Conservation (phyloP, 78 protist species). For the Dictyostelium purpureum region DNA sequence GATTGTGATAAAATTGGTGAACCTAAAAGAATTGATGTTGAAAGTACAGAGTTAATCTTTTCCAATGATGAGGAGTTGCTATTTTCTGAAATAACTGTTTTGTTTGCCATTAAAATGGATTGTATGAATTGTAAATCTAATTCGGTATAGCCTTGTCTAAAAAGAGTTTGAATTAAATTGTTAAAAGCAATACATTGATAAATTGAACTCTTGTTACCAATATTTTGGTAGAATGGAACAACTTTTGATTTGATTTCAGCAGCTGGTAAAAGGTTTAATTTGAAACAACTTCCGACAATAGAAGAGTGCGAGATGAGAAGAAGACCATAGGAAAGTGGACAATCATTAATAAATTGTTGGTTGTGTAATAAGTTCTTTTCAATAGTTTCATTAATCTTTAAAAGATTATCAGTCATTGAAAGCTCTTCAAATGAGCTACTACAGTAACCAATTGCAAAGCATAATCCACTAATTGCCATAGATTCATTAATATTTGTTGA, state of each 20-base stretch:
- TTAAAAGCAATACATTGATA: slow-evolving; percentile 4
- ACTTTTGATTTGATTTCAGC: not conserved
- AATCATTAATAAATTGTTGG: not conserved
- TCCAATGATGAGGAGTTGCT: not conserved
- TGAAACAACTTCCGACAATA: slow-evolving; percentile 5
- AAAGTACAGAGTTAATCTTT: not conserved
- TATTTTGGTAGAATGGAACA: not conserved
- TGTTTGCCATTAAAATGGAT: not conserved
- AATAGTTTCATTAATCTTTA: not conserved
- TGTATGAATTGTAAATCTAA: not conserved
- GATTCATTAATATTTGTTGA: not conserved
- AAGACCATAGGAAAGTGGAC: not conserved
- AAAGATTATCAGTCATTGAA: slow-evolving; percentile 1
- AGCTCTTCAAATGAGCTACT: not conserved
- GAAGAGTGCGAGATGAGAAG: not conserved
- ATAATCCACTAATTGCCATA: not conserved
- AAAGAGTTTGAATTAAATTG: slow-evolving; percentile 4
- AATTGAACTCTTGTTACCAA: not conserved
- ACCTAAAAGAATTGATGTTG: slow-evolving; percentile 9
- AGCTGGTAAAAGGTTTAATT: not conserved
- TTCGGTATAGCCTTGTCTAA: not conserved
- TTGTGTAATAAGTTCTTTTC: not conserved
- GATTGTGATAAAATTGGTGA: slow-evolving; percentile 34
- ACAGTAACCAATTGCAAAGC: slow-evolving; percentile 12
- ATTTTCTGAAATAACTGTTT: not conserved